Evolutionary conservation across 192 early-diverging fungal genomes (phyloP).

Genomic region (Mortierella alpina): DNA sequence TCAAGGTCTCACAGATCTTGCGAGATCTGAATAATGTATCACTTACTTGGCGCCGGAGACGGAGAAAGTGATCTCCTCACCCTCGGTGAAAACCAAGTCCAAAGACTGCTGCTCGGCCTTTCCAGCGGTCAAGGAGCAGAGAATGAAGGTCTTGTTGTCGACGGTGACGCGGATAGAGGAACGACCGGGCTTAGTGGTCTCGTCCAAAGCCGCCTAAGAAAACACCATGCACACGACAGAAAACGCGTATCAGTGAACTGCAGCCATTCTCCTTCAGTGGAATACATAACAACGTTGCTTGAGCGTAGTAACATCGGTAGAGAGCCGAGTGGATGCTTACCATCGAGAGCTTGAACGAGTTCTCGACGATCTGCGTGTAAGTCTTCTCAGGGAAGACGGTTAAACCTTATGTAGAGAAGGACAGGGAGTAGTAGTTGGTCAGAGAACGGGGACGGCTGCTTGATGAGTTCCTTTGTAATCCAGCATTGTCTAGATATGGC

Average conservation of each 20-base stretch:
- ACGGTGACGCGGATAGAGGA: slow-evolving; percentile 75
- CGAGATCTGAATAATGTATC: not conserved
- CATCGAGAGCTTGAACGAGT: slow-evolving; percentile 77
- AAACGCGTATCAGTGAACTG: not conserved
- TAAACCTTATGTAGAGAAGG: slow-evolving; percentile 55
- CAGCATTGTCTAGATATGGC: no score
- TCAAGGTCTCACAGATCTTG: not conserved
- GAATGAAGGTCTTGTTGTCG: slow-evolving; percentile 76
- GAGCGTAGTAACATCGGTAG: not conserved
- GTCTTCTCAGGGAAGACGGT: slow-evolving; percentile 75
- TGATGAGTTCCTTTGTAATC: not conserved
- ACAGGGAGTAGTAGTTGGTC: slow-evolving; percentile 1
- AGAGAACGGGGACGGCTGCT: not conserved
- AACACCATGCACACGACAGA: not conserved
- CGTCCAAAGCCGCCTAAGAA: slow-evolving; percentile 77
- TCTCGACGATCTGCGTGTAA: slow-evolving; percentile 78
- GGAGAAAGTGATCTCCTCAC: slow-evolving; percentile 83
- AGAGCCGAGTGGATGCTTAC: slow-evolving; percentile 39
- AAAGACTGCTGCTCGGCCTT: slow-evolving; percentile 81
- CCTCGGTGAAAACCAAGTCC: slow-evolving; percentile 71
- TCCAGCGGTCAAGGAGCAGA: slow-evolving; percentile 81
- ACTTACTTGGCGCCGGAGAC: slow-evolving; percentile 65
- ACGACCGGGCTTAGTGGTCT: slow-evolving; percentile 63
- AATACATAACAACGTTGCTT: not conserved
- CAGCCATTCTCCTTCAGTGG: no score